A percentile compares a stretch with the other conserved stretches of the same genome.
phyloP scores from a whole-genome alignment of 257 asterid species.

The Capsicum baccatum region DNA sequence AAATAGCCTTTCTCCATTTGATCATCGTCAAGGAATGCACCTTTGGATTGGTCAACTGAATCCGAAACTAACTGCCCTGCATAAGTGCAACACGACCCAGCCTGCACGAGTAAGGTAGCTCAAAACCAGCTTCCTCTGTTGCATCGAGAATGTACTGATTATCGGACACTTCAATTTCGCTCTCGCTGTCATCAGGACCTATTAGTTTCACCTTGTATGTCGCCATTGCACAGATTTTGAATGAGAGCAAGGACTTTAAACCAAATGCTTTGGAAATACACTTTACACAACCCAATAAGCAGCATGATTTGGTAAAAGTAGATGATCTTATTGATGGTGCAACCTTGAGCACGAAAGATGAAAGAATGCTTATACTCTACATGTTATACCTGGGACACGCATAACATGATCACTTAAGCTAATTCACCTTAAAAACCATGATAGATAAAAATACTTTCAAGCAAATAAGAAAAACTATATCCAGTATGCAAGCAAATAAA shows the following conservation, averaged over 20 bases:
- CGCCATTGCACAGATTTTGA: constrained; percentile 44
- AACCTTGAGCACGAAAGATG: constrained; percentile 25
- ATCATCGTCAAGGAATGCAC: constrained; percentile 45
- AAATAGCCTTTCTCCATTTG: constrained; percentile 48
- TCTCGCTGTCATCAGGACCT: constrained; percentile 45
- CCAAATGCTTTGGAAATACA: constrained; percentile 32
- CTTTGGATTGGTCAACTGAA: constrained; percentile 53
- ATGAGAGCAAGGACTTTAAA: constrained; percentile 21
- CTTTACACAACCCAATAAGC: constrained; percentile 34
- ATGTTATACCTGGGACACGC: constrained; percentile 24
- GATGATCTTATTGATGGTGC: constrained; percentile 20
- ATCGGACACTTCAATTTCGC: constrained; percentile 46
- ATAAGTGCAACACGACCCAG: constrained; percentile 54
- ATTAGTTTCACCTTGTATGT: constrained; percentile 51
- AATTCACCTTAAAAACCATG: not conserved
- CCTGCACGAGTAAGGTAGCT: constrained; percentile 54
- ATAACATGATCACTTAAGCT: not conserved
- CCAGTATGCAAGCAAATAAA: not conserved
- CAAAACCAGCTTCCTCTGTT: constrained; percentile 48
- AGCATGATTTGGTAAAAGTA: not conserved
- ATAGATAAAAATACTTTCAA: not conserved
- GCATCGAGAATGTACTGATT: constrained; percentile 50
- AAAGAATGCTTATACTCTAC: constrained; percentile 35
- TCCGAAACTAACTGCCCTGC: constrained; percentile 44
- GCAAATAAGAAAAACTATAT: not conserved